These are phyloP conservation scores for Gossypium raimondii DNA, from an alignment of 345 rosid genomes.

Conservation along the genomic window DNA sequence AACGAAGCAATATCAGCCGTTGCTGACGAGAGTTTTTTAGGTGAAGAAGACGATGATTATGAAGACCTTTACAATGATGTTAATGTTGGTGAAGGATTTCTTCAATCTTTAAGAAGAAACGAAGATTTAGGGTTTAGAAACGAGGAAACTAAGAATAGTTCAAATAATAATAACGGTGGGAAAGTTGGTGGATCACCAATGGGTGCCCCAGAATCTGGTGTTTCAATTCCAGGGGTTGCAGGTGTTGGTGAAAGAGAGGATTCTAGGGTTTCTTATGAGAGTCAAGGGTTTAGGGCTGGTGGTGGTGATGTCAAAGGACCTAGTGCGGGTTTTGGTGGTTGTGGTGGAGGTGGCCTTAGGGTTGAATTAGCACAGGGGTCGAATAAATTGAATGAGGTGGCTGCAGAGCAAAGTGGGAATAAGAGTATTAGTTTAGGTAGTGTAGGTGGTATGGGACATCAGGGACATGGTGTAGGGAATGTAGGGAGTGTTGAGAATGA, in stretches of 20 bases:
- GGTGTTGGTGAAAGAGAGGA: background rate
- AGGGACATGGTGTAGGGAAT: background rate
- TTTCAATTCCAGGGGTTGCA: slow-evolving; percentile 4
- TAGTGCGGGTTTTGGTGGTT: background rate
- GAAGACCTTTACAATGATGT: slow-evolving; percentile 13
- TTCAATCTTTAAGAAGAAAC: slow-evolving; percentile 4
- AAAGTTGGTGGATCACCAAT: slow-evolving; percentile 3
- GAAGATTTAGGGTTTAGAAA: slow-evolving; percentile 7
- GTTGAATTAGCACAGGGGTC: background rate
- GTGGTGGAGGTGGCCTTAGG: slow-evolving; percentile 9
- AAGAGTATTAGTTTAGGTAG: background rate
- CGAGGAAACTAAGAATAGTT: background rate
- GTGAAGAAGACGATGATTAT: slow-evolving; percentile 15
- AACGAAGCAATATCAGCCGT: slow-evolving; percentile 11
- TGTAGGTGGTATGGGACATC: slow-evolving; percentile 2
- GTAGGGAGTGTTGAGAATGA: background rate
- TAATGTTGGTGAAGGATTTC: slow-evolving; percentile 12
- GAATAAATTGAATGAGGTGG: background rate
- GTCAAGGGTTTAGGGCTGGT: slow-evolving; percentile 4
- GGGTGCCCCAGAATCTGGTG: background rate
- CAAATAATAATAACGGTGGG: background rate
- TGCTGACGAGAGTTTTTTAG: slow-evolving; percentile 8
- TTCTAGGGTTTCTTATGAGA: background rate
- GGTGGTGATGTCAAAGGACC: slow-evolving; percentile 5
- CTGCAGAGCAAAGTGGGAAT: background rate